Evolutionary conservation across 2,329 filamentous ascomycete species (phyloP).

Genomic region (Fusarium sulawesiense): DNA sequence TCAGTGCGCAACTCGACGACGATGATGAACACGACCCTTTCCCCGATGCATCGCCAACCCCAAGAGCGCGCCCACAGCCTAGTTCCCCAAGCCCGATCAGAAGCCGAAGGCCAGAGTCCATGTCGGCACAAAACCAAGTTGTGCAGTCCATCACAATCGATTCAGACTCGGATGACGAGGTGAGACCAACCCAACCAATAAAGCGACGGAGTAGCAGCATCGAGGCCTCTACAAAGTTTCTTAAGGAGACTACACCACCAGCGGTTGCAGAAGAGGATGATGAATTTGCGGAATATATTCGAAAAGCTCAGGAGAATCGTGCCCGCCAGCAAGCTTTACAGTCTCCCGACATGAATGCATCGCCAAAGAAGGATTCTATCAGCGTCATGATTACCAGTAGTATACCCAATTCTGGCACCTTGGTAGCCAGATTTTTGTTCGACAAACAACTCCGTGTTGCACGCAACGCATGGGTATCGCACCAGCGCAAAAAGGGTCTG

Average conservation of each 20-base stretch:
- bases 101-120: constrained; percentile 9
- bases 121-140: constrained; percentile 11
- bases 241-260: constrained; percentile 11
- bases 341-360: constrained; percentile 18
- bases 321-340: constrained; percentile 44
- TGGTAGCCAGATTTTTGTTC: constrained; percentile 69
- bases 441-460: constrained; percentile 75
- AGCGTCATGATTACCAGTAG: constrained; percentile 67
- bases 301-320: constrained; percentile 53
- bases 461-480: constrained; percentile 74
- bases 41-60: constrained; percentile 40
- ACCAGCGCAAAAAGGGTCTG: constrained; percentile 61
- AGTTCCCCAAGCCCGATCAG: constrained; percentile 12
- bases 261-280: constrained; percentile 49
- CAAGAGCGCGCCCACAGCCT: constrained; percentile 21
- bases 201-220: constrained; percentile 26
- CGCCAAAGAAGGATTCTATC: constrained; percentile 42
- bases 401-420: constrained; percentile 68
- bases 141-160: constrained; percentile 41
- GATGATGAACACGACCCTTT: constrained; percentile 23
- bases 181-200: background rate
- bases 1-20: constrained; percentile 23
- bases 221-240: constrained; percentile 18
- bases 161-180: constrained; percentile 51
- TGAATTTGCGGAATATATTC: constrained; percentile 60